Evolutionary conservation across 768 basidiomycete genomes (phyloP), one percentile per base, ranked within the genome.

Genomic region (Plicaturopsis crispa): DNA sequence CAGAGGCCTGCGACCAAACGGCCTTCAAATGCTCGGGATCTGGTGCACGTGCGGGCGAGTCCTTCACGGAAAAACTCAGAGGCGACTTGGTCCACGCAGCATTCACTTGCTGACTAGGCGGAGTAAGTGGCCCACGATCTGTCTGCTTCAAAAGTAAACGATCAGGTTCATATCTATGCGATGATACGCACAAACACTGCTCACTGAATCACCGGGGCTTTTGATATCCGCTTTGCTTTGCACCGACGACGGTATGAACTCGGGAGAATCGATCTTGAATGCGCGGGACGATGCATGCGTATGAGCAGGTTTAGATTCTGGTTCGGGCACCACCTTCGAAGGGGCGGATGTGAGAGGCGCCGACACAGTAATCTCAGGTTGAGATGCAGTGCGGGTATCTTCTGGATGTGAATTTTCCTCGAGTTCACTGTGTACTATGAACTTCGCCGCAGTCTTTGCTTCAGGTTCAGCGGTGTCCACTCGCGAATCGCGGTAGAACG

Each of bases 1-100:
- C 77, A 4, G 86, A 72, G 4, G 80, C 72, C 50, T 86, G 80
- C 14, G 84, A 84, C 84, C 88, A 90, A 6, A 90, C 74, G 17
- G 83, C 80, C 57, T 84, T 89, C 36, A 91, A 63, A 46, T 85
- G 85, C 50, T 88, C 86, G n/a, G 83, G 81, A 54, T 87, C 84
- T 5, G 84, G 82, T 26, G 68, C 70, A 37, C 83, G 70, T 28
- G 75, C 72, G 12, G 81, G 69, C 6, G 78, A 74, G 24, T 88
- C 84, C 54, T 86, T 87, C 35, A 73, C 53, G 7, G 75, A 54
- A 36, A 80, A 64, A 46, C 60, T 73, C 43, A 78, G 28, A 32
- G 61, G 56, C 6, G 67, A 67, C 49, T 72, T 70, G 33, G 69
- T 57, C 78, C 83, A 81, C 7, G 74, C 57, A n/a, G 65, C 50